Conservation (phyloP, 1,284 basidiomycete genomes). For the Filobasidium uniguttulatum region DNA sequence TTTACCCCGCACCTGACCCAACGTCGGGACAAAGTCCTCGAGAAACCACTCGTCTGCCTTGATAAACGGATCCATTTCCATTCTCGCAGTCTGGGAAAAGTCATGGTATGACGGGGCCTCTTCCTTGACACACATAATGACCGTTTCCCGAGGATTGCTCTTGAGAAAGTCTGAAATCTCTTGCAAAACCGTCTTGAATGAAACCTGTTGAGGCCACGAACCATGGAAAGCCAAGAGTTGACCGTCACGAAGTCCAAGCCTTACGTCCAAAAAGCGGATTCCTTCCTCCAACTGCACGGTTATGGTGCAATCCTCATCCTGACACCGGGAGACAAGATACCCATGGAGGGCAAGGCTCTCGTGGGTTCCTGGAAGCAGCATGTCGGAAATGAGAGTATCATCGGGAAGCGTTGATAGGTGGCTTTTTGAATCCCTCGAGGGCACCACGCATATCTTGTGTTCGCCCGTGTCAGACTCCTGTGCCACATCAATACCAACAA, state of each 20-base stretch:
- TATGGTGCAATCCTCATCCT: constrained; percentile 26
- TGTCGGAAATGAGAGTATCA: constrained; percentile 48
- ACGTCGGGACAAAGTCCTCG: constrained; percentile 55
- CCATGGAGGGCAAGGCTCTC: constrained; percentile 25
- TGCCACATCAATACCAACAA: too few relatives aligned
- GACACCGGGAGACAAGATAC: constrained; percentile 34
- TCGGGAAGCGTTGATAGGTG: constrained; percentile 43
- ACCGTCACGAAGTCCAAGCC: constrained; percentile 53
- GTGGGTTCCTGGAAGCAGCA: constrained; percentile 56
- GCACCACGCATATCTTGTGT: too few relatives aligned
- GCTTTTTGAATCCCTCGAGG: not conserved
- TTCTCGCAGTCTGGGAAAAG: constrained; percentile 55
- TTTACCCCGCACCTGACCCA: constrained; percentile 70
- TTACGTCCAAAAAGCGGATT: constrained; percentile 65
- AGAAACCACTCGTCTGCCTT: constrained; percentile 61
- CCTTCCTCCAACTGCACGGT: constrained; percentile 31
- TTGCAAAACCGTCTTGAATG: constrained; percentile 51
- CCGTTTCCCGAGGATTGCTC: constrained; percentile 49
- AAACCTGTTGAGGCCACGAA: constrained; percentile 50
- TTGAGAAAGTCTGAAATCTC: constrained; percentile 53
- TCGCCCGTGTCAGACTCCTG: too few relatives aligned
- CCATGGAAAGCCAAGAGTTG: constrained; percentile 60
- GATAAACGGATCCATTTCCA: constrained; percentile 46
- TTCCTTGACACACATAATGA: constrained; percentile 75
- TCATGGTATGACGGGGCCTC: constrained; percentile 42